Evolutionary conservation across 495 filamentous ascomycete species (phyloP), one percentile per base, ranked within the genome.

Genomic region (Jackrogersella multiformis): DNA sequence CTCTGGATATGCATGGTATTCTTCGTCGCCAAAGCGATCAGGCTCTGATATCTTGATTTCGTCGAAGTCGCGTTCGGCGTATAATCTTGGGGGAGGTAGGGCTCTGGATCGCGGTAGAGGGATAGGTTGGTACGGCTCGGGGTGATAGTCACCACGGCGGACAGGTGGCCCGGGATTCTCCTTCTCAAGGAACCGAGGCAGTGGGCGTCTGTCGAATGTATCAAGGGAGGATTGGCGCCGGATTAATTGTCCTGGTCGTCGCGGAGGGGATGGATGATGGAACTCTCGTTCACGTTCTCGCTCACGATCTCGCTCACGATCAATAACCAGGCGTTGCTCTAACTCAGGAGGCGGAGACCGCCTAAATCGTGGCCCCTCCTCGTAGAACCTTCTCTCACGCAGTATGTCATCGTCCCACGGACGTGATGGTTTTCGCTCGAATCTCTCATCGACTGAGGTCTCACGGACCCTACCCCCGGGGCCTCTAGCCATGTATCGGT

Each of bases 41-140:
- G 86, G 87, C 52, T 92, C 90, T 0, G 87, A 83, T 48, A 92
- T 84, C 26, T 85, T 81, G 61, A 92, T 90, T 52, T 92, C 88
- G 16, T 84, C 82, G 68, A 72, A 76, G 21, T 85, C 83, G 55
- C 77, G 81, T 73, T 78, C 83, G 49, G 70, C 86, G 69, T 83
- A 88, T 49, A 77, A 79, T 74, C 81, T 61, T 4, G 81, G 79
- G 4, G 80, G 80, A 12, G 80, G 79, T 28, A 82, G 66, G 2
- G 73, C 81, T 63, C 73, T 74, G 13, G 76, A 68, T 45, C 80
- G 78, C 2, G 86, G 86, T 32, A 87, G 75, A 1, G 86, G 86
- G 39, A 85, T 81, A 0, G 80, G 80, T 13, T 85, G 79, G 46
- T 87, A 82, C 0, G 79, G 71, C 0, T 85, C 82, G 2, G 80